These are phyloP conservation scores for Penicillium egyptiacum DNA, from an alignment of 495 filamentous ascomycete genomes.

Conservation along the genomic window DNA sequence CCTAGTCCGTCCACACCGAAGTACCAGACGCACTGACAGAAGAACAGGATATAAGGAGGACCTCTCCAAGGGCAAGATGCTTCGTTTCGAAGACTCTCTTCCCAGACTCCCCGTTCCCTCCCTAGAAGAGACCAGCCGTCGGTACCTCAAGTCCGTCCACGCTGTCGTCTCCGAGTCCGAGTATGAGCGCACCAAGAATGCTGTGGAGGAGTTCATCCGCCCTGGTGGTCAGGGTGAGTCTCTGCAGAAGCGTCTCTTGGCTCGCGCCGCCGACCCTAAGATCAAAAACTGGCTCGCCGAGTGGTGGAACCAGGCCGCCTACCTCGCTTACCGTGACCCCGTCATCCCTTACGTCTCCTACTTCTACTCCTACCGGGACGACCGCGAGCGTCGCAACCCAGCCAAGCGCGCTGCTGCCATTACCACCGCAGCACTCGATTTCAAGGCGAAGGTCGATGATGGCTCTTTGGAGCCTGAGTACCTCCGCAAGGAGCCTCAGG, in stretches of 20 bases:
- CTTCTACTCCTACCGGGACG: constrained; percentile 98
- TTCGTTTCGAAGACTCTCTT: constrained; percentile 94
- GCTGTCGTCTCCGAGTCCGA: constrained; percentile 73
- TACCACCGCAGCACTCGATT: constrained; percentile 78
- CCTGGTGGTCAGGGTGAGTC: constrained; percentile 79
- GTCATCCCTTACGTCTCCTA: constrained; percentile 98
- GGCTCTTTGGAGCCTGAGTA: constrained; percentile 93
- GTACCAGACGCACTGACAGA: constrained; percentile 7
- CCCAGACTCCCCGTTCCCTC: constrained; percentile 88
- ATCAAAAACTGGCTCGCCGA: constrained; percentile 92
- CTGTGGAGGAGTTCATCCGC: constrained; percentile 77
- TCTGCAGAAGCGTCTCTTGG: constrained; percentile 84
- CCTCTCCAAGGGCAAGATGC: constrained; percentile 84
- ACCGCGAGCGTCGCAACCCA: constrained; percentile 82
- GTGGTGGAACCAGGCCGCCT: constrained; percentile 96
- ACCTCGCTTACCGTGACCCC: constrained; percentile 90
- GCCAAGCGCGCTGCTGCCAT: constrained; percentile 91
- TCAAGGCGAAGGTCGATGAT: constrained; percentile 87
- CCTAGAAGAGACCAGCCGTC: constrained; percentile 86
- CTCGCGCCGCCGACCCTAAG: constrained; percentile 78
- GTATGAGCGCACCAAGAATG: constrained; percentile 73
- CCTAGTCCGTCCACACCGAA: neutral
- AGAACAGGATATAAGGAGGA: constrained; percentile 87
- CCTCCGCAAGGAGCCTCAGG: constrained; percentile 92
- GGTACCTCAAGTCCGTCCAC: constrained; percentile 91